Base-by-base conservation (phyloP, 306 rosid genomes). In the Senna tora region DNA sequence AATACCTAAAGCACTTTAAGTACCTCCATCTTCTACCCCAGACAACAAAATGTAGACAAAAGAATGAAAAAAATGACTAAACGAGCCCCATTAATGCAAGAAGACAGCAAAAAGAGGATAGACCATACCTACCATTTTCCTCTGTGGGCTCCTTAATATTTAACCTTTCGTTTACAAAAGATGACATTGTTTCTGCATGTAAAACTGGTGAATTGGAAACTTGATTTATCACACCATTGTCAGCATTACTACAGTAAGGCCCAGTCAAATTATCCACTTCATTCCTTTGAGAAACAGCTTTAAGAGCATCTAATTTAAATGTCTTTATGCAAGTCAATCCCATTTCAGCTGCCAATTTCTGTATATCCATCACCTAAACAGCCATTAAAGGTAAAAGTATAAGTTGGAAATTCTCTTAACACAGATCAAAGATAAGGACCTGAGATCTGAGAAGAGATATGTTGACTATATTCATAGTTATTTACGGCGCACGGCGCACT, bases 301-400 rank as follows among this genome's bases (percentile, higher is more conserved):
- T 94, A 62, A 87, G 90, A 85, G 96, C 95, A 74, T 94, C 98
- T 47, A 86, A 81, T 80, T 78, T 94, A 67, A 74, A 87, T 51
- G 98, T 77, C 54, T 75, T 84, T 69, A 94, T 91, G 73, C 97
- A 87, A 71, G 72, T 84, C 85, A 91, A 82, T 72, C 97, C 98
- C 97, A 94, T 76, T 82, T 93, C 98, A 57, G 87, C 89, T 67
- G 97, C 97, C 87, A 84, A 73, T 76, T 93, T 94, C 81, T 94
- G 86, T 71, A 94, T 84, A 84, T 81, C 83, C 77, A 84, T 78
- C 69, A 94, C 98, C 98, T 94, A 77, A 54, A 76, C 80, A 71
- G 33, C 67, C 69, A 65, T 68, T 61, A 52, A 74, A 25, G 34
- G 33, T 13, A 42, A 46, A 57, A 56, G 20, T 16, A 71, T 41